phyloP scores from a whole-genome alignment of 2,329 filamentous ascomycete genomes.

The Aureobasidium vineae region DNA sequence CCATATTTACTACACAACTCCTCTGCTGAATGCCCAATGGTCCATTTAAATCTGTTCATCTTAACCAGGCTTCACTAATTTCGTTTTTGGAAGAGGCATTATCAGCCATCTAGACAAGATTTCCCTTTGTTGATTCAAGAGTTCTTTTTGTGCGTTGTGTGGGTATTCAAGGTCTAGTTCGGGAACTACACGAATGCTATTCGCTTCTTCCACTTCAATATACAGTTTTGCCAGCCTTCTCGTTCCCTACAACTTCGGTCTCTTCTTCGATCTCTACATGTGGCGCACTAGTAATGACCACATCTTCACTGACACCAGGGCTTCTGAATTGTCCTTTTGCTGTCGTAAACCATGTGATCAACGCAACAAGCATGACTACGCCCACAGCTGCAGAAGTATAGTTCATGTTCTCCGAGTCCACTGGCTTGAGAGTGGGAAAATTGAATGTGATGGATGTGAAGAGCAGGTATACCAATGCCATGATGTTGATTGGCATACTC shows the following conservation, averaged over 20 bases:
- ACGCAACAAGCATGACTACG: slow-evolving; percentile 52
- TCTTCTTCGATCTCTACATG: background rate
- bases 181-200: too few species aligned
- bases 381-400: slow-evolving; percentile 58
- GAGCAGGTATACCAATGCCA: slow-evolving; percentile 53
- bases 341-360: slow-evolving; percentile 54
- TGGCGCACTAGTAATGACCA: slow-evolving; percentile 22
- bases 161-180: too few species aligned
- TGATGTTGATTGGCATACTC: slow-evolving; percentile 48
- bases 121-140: too few species aligned
- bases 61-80: too few species aligned
- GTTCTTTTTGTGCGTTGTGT: too few species aligned
- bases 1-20: too few species aligned
- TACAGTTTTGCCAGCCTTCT: background rate
- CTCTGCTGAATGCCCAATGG: too few species aligned
- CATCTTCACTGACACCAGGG: slow-evolving; percentile 36
- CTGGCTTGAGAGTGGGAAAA: slow-evolving; percentile 53
- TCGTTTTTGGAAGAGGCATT: too few species aligned
- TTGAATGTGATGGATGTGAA: slow-evolving; percentile 59
- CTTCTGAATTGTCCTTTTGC: slow-evolving; percentile 53
- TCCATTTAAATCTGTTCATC: too few species aligned
- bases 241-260: background rate
- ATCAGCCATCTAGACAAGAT: too few species aligned
- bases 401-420: slow-evolving; percentile 58
- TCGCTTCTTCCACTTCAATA: background rate